Base-by-base conservation (phyloP, 202 grass and related monocot genomes). In the Musa balbisiana region DNA sequence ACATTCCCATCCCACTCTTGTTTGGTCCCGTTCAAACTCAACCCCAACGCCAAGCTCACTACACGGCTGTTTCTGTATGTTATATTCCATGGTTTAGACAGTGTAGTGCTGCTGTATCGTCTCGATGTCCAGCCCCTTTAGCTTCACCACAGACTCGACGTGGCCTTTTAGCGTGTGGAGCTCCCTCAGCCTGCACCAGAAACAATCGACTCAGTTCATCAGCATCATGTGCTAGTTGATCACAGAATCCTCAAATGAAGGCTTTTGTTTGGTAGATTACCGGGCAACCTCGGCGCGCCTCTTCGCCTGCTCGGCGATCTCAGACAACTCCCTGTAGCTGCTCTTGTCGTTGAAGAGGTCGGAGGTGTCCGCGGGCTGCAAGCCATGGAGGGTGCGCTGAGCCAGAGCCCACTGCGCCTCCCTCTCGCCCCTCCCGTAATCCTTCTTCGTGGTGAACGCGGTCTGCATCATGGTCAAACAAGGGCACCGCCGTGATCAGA, bases 101-200 rank as follows among this genome's bases (percentile, higher is more conserved):
- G 90, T 92, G 80, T 92, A 92, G 58, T 85, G 88, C 49, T 86
- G 84, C 67, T 92, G 87, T 9, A 92, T 92, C 1, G 76, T 92
- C 60, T 89, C 90, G 43, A 89, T 81, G 59, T 92, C 90, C 11
- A 92, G 80, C n/a, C 90, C 90, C 87, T 92, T 92, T 2, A 89
- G 82, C 84, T 87, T 92, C 16, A 89, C 90, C 22, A 92, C 87
- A 0, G 84, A 84, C 66, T 85, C 84, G 14, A 89, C 80, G 64
- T 87, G 82, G 1, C 87, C 90, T 72, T 83, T 88, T n/a, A 90
- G 81, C 67, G 80, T 88, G 79, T 90, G 81, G 55, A 94, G 76
- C 29, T 82, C 90, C 85, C 85, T 80, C 68, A 85, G 68, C 64
- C 87, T 92, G 84, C 12, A 83, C 3, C 67, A 10, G 67, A 74